Base-by-base conservation (phyloP, 2,329 filamentous ascomycete genomes). In the Elsinoe ampelina region DNA sequence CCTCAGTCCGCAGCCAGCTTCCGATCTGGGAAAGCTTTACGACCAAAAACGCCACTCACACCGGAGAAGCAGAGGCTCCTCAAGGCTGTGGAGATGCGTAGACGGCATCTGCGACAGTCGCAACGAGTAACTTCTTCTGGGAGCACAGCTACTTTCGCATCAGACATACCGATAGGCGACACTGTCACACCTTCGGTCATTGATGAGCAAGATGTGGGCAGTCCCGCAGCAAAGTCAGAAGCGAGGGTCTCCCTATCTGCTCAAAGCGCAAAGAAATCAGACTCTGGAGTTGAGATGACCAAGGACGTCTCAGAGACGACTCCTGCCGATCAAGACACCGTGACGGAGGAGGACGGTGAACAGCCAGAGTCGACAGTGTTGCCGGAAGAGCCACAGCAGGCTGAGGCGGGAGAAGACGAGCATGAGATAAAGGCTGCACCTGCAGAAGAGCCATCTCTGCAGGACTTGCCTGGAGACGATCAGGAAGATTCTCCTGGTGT, bases 61-160 rank as follows among this genome's bases (percentile, higher is more conserved):
- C 88, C 89, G 0, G 93, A 98, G 70, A 97, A 95, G 73, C 83
- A 88, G 59, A 81, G 93, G 56, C 76, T 98, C 61, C 91, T 95
- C 88, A 96, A 95, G 73, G 93, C 93, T 6, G 80, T 96, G 73
- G 87, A 96, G 70, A 72, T 96, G 63, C 81, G 92, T 54, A 93
- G 95, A 71, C 89, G 87, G 72, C 90, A 89, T 70, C 83, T 85
- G 66, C 61, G 66, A 59, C 65, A 67, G 61, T 63, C 64, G 41
- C 63, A 67, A 54, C 48, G 38, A 60, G 10, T 57, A 62, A 10
- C 34, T 11, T 7, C 30, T n/a, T 10, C 48, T 17, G 15, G 38
- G 12, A 39, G 48, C 19, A 34, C 48, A 13, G 19, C 34, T 17
- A 52, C n/a, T 34, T 38, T 34, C n/a, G 32, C 32, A 7, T 10